Conservation (phyloP, 768 basidiomycete species). For the Cytidiella melzeri region DNA sequence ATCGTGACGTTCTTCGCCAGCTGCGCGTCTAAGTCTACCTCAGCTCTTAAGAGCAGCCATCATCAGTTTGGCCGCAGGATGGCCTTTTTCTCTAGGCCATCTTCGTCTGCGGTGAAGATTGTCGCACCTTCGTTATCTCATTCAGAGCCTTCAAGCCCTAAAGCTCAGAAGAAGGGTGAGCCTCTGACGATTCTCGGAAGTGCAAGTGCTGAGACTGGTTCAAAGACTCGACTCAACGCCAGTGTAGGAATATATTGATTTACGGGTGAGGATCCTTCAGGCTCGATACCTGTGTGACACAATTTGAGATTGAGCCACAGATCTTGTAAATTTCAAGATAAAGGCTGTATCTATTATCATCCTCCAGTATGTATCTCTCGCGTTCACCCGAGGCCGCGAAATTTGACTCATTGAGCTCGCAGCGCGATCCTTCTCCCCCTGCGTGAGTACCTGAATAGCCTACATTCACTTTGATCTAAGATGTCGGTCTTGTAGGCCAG, state of each 20-base stretch:
- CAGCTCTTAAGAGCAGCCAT: conserved; percentile 2
- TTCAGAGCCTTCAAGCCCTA: conserved; percentile 34
- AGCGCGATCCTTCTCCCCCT: conserved; percentile 22
- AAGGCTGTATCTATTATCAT: conserved; percentile 81
- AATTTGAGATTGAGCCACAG: conserved; percentile 30
- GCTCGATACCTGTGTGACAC: neutral
- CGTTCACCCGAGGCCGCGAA: neutral
- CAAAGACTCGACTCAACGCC: conserved; percentile 63
- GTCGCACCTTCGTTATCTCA: conserved; percentile 47
- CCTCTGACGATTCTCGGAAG: conserved; percentile 3
- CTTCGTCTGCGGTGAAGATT: conserved; percentile 63
- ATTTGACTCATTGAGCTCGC: conserved; percentile 6
- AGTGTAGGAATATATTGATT: conserved; percentile 88
- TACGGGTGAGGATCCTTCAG: conserved; percentile 57
- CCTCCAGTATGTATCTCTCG: conserved; percentile 45
- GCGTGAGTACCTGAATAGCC: conserved; percentile 22
- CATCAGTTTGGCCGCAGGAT: conserved; percentile 18
- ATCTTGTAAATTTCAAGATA: conserved; percentile 80
- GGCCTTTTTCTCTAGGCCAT: conserved; percentile 64
- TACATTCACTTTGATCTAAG: neutral
- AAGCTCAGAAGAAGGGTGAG: conserved; percentile 43
- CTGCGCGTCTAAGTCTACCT: neutral
- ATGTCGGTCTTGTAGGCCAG: conserved; percentile 24
- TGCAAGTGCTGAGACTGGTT: conserved; percentile 11
- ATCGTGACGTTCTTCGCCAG: neutral